Percentiles rank a stretch among this genome's conserved stretches.
Evolutionary conservation across 768 basidiomycete genomes (phyloP).

Genomic region (Calocera viscosa): DNA sequence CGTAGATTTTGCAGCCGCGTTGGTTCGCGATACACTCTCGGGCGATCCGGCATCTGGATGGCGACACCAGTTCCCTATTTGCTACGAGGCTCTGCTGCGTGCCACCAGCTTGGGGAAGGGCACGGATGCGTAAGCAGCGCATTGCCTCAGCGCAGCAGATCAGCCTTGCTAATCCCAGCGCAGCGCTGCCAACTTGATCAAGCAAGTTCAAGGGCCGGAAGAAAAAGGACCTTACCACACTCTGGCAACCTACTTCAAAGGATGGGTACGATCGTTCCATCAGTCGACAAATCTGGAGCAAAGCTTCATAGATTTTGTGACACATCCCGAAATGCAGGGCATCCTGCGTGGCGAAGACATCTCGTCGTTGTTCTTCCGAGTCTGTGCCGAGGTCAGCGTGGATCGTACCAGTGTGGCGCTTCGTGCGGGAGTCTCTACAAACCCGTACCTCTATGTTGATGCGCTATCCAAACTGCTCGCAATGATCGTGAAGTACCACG

Average conservation of each 20-base stretch:
- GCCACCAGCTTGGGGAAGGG: conserved; percentile 61
- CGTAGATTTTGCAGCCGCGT: conserved; percentile 65
- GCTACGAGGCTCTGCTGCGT: conserved; percentile 68
- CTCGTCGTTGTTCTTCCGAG: conserved; percentile 96
- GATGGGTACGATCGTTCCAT: conserved; percentile 94
- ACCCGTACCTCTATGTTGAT: conserved; percentile 82
- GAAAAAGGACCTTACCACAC: conserved; percentile 2
- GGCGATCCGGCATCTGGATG: conserved; percentile 68
- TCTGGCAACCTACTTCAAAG: neutral
- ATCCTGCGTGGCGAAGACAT: conserved; percentile 92
- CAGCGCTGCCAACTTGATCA: neutral
- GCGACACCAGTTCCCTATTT: conserved; percentile 63
- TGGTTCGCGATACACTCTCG: conserved; percentile 78
- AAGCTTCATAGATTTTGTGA: conserved; percentile 91
- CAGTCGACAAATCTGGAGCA: conserved; percentile 83
- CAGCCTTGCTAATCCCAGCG: conserved; percentile 25
- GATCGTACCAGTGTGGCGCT: conserved; percentile 67
- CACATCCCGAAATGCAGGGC: conserved; percentile 91
- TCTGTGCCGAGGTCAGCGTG: conserved; percentile 89
- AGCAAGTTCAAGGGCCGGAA: conserved; percentile 1
- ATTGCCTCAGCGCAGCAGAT: neutral
- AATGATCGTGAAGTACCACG: conserved; percentile 98
- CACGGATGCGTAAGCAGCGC: conserved; percentile 60
- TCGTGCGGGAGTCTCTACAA: conserved; percentile 53
- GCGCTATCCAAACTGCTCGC: conserved; percentile 90